Percentiles rank a stretch among this genome's conserved stretches.
phyloP scores from a whole-genome alignment of 2,329 filamentous ascomycete genomes.

The Bipolaris victoriae region DNA sequence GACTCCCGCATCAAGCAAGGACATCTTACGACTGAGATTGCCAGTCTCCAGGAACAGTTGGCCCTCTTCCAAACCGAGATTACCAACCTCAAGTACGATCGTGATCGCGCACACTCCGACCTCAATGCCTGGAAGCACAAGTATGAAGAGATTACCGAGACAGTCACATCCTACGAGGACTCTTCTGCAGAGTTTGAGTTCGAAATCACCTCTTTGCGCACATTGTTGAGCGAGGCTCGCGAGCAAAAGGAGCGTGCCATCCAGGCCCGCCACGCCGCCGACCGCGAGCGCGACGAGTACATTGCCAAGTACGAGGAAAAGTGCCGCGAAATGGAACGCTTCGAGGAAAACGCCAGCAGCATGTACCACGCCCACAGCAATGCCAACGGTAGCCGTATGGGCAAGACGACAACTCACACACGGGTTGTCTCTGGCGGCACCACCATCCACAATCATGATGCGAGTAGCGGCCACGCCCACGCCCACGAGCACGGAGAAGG shows the following conservation, averaged over 20 bases:
- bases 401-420: constrained; percentile 10
- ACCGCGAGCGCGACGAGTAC: constrained; percentile 32
- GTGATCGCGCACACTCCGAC: constrained; percentile 28
- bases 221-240: constrained; percentile 29
- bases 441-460: constrained; percentile 23
- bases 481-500: constrained; percentile 9
- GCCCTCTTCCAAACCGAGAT: constrained; percentile 30
- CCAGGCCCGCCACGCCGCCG: constrained; percentile 27
- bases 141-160: constrained; percentile 33
- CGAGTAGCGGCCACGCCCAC: constrained; percentile 2
- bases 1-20: constrained; percentile 25
- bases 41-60: constrained; percentile 23
- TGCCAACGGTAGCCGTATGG: constrained; percentile 5
- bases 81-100: constrained; percentile 24
- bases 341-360: constrained; percentile 24
- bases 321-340: constrained; percentile 32
- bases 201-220: constrained; percentile 31
- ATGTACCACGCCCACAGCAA: constrained; percentile 20
- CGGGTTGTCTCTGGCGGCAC: constrained; percentile 26
- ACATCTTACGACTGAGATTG: constrained; percentile 21
- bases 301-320: constrained; percentile 34
- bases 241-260: constrained; percentile 36
- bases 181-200: constrained; percentile 31
- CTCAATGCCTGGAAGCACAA: constrained; percentile 32
- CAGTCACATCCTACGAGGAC: constrained; percentile 29